Base-by-base conservation (phyloP, 805 yeast species). In the Torulaspora delbrueckii region DNA sequence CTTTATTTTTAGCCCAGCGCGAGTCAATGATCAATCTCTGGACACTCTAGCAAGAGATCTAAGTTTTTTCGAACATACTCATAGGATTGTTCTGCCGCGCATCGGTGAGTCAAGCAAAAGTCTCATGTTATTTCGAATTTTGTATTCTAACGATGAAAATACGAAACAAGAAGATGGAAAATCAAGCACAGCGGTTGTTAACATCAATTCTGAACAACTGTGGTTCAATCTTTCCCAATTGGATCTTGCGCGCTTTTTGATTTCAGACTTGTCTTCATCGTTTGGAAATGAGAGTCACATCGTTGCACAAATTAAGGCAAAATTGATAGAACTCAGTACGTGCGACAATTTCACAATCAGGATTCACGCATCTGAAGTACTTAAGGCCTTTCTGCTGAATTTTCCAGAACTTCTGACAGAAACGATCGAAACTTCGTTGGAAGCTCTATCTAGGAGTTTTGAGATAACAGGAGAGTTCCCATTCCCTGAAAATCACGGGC, bases 261-360 rank as follows among this genome's bases (percentile, higher is more conserved):
- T 64, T 9, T 25, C 40, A 1, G 53, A 49, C 22, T 46, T 67
- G 8, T 62, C 66, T 4, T 63, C 68, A 4, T 57, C 66, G 1
- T 60, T 65, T 36, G 51, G 51, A 4, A 46, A 50, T 14, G 66
- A 64, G 33, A 57, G 54, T n/a, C 48, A 55, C n/a, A 44, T 59
- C 5, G 50, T 63, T 5, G 50, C 52, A 0, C 60, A 65, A 19
- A 57, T 76, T 0, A 63, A 71, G 27, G 43, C 54, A 1, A 62
- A 60, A 16, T 48, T 77, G 2, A 57, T 71, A 43, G 61, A 63
- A 16, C 54, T 77, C 6, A 61, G 72, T 28, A 59, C 67, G 6
- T 64, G 70, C 33, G 65, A 67, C 24, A 68, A 67, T 24, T 71
- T 69, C 43, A 65, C 66, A 28, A 56, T 74, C 5, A 68, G 82